Evolutionary conservation across 2,329 filamentous ascomycete genomes (phyloP).

Genomic region (Thermochaetoides dissita): DNA sequence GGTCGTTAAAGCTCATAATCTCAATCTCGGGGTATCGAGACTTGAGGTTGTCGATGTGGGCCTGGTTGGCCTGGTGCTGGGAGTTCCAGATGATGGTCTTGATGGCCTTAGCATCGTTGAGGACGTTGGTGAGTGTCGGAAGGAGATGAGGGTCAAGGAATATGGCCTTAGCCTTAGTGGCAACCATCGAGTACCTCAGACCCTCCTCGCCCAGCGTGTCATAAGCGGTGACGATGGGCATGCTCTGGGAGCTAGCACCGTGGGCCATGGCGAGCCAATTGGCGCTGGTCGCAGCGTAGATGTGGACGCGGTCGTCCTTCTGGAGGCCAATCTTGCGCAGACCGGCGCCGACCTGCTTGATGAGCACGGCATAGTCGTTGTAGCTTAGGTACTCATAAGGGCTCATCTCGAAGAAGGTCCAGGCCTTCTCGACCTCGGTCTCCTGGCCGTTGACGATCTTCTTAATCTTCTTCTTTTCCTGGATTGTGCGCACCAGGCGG

Average conservation of each 20-base stretch:
- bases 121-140: slow-evolving; percentile 38
- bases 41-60: slow-evolving; percentile 35
- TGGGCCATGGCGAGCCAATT: slow-evolving; percentile 40
- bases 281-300: slow-evolving; percentile 60
- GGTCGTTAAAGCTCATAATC: slow-evolving; percentile 37
- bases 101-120: slow-evolving; percentile 37
- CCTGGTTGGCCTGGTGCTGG: slow-evolving; percentile 37
- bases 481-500: slow-evolving; percentile 60
- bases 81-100: slow-evolving; percentile 40
- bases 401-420: slow-evolving; percentile 77
- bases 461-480: slow-evolving; percentile 80
- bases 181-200: slow-evolving; percentile 57
- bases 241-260: slow-evolving; percentile 54
- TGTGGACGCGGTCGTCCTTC: slow-evolving; percentile 57
- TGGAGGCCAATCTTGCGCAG: slow-evolving; percentile 58
- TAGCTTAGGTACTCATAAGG: slow-evolving; percentile 66
- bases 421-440: slow-evolving; percentile 68
- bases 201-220: slow-evolving; percentile 68
- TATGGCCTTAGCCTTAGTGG: slow-evolving; percentile 58
- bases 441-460: slow-evolving; percentile 73
- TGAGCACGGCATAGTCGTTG: slow-evolving; percentile 60
- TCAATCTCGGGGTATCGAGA: slow-evolving; percentile 33
- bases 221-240: slow-evolving; percentile 74
- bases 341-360: slow-evolving; percentile 53
- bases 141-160: slow-evolving; percentile 62